A percentile compares a stretch with the other conserved stretches of the same genome.
Conservation (phyloP, 1,284 basidiomycete genomes). For the Ustilago vetiveriae region DNA sequence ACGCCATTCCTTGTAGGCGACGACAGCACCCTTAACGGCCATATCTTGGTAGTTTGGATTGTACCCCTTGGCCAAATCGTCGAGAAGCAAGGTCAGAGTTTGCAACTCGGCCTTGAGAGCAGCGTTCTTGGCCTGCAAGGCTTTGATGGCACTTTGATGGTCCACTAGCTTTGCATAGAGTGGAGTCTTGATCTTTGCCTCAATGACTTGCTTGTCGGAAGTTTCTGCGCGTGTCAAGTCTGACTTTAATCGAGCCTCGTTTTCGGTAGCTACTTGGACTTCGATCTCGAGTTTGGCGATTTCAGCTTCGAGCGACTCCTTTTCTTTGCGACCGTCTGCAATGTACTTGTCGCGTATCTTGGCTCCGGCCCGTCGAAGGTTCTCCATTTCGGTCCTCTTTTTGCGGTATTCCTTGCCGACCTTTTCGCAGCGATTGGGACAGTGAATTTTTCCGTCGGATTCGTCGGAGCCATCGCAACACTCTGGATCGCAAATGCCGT, state of each 20-base stretch:
- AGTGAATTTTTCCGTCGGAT: constrained; percentile 71
- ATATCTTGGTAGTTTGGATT: constrained; percentile 99
- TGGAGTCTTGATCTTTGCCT: constrained; percentile 78
- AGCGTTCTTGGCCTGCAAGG: constrained; percentile 77
- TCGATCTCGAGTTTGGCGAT: constrained; percentile 70
- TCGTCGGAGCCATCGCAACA: constrained; percentile 99
- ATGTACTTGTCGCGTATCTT: constrained; percentile 92
- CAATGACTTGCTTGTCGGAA: constrained; percentile 57
- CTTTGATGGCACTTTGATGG: constrained; percentile 79
- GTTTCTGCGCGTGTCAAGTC: constrained; percentile 47
- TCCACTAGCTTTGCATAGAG: constrained; percentile 80
- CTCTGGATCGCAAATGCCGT: constrained; percentile 93
- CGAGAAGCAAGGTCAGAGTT: constrained; percentile 83
- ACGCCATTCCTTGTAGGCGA: constrained; percentile 84
- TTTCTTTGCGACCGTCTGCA: constrained; percentile 74
- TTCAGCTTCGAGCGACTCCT: constrained; percentile 69
- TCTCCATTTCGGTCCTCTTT: constrained; percentile 76
- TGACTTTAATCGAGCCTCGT: constrained; percentile 38
- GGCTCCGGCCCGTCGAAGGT: constrained; percentile 80
- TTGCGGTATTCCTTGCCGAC: constrained; percentile 78
- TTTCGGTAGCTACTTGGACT: constrained; percentile 73
- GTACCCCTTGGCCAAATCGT: constrained; percentile 80
- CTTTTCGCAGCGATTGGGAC: constrained; percentile 80
- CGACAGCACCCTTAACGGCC: constrained; percentile 95
- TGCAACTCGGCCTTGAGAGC: constrained; percentile 79